Evolutionary conservation across 2,329 filamentous ascomycete genomes (phyloP).

Genomic region (Didymellaceae sp.): DNA sequence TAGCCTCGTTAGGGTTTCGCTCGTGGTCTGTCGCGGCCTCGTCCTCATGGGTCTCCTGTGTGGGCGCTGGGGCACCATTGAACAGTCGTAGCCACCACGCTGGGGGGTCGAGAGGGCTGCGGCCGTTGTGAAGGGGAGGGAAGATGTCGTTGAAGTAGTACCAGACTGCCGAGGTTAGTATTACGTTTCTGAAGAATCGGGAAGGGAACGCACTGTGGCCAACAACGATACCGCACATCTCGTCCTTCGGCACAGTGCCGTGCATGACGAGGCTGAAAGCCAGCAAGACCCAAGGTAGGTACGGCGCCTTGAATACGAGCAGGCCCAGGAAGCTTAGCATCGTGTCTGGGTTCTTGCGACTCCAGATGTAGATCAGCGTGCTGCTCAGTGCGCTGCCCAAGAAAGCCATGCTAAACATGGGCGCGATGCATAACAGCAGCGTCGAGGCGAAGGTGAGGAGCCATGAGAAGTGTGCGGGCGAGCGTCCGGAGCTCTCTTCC

Average conservation of each 20-base stretch:
- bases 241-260: constrained; percentile 88
- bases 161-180: constrained; percentile 66
- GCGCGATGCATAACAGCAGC: constrained; percentile 80
- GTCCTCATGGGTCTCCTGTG: constrained; percentile 26
- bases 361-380: constrained; percentile 98
- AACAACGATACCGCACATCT: constrained; percentile 92
- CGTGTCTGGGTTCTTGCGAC: constrained; percentile 89
- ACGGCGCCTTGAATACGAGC: constrained; percentile 90
- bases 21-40: constrained; percentile 10
- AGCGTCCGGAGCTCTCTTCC: constrained; percentile 91
- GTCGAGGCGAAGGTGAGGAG: constrained; percentile 84
- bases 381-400: constrained; percentile 92
- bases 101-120: constrained; percentile 86
- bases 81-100: constrained; percentile 89
- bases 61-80: constrained; percentile 54
- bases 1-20: constrained; percentile 17
- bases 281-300: constrained; percentile 95
- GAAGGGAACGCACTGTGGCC: constrained; percentile 69
- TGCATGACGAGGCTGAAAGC: constrained; percentile 91
- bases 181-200: background rate
- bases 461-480: constrained; percentile 94
- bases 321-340: constrained; percentile 85
- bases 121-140: constrained; percentile 84
- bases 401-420: constrained; percentile 89
- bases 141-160: constrained; percentile 99